Percentiles rank a stretch among this genome's conserved stretches.
phyloP scores from a whole-genome alignment of 2,329 filamentous ascomycete species.

The Aureobasidium zeae region DNA sequence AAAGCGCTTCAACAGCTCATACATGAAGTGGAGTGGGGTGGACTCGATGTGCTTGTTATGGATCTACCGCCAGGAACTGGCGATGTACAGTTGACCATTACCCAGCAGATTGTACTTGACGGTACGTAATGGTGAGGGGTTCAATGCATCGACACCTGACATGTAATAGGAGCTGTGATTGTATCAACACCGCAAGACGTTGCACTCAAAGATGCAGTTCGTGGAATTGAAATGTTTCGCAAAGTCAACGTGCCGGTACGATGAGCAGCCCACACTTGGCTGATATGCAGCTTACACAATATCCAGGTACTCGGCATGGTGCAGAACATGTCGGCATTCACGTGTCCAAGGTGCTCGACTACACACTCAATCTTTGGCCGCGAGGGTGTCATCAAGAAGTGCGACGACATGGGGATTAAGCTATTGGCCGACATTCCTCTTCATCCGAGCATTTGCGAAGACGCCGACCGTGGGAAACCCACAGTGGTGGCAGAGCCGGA shows the following conservation, averaged over 20 bases:
- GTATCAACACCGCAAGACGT: slow-evolving; percentile 92
- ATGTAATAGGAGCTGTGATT: slow-evolving; percentile 60
- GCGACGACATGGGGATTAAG: slow-evolving; percentile 62
- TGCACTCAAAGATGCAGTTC: slow-evolving; percentile 81
- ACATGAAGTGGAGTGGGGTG: slow-evolving; percentile 90
- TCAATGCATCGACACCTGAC: not conserved
- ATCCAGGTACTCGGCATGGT: slow-evolving; percentile 65
- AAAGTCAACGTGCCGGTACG: slow-evolving; percentile 63
- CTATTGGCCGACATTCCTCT: slow-evolving; percentile 83
- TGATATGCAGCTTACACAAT: not conserved
- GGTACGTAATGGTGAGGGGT: slow-evolving; percentile 40
- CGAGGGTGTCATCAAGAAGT: slow-evolving; percentile 53
- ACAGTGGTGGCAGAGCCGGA: slow-evolving; percentile 80
- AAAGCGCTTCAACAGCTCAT: slow-evolving; percentile 93
- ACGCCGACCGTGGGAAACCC: slow-evolving; percentile 78
- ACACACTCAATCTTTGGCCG: slow-evolving; percentile 31
- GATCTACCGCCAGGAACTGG: slow-evolving; percentile 92
- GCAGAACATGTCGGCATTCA: slow-evolving; percentile 83
- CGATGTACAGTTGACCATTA: slow-evolving; percentile 93
- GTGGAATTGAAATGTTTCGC: slow-evolving; percentile 87
- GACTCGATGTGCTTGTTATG: slow-evolving; percentile 76
- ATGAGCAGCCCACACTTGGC: not conserved
- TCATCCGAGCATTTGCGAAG: slow-evolving; percentile 75
- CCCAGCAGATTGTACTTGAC: slow-evolving; percentile 83
- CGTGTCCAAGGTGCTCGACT: slow-evolving; percentile 52